A percentile compares a stretch with the other conserved stretches of the same genome.
Conservation (phyloP, 345 rosid species). For the Carallia brachiata region DNA sequence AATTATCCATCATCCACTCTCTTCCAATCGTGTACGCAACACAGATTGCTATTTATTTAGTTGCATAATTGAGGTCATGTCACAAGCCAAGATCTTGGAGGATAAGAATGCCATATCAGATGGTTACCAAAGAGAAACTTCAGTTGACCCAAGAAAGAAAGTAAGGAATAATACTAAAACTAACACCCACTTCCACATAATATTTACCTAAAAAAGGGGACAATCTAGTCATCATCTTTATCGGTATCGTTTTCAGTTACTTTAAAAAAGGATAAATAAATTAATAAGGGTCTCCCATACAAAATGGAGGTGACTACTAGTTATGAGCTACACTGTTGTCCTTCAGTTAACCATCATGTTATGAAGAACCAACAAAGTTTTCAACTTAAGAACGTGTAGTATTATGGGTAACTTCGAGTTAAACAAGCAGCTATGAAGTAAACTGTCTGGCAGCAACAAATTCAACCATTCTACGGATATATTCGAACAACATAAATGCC, state of each 20-base stretch:
- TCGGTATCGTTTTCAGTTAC: background rate
- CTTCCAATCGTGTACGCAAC: no score
- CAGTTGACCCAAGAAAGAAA: background rate
- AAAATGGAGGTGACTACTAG: slow-evolving; percentile 1
- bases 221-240: slow-evolving; percentile 3
- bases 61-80: background rate
- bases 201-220: background rate
- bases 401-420: background rate
- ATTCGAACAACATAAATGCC: background rate
- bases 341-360: background rate
- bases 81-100: background rate
- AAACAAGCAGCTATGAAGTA: slow-evolving; percentile 2
- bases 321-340: background rate
- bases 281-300: background rate
- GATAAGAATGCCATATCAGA: background rate
- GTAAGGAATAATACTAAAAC: background rate
- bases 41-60: no score
- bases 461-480: background rate
- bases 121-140: background rate
- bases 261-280: background rate
- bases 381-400: background rate
- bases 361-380: background rate
- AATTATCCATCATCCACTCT: no score
- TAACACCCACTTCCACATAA: background rate
- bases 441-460: background rate